Percentiles rank a stretch among this genome's conserved stretches.
These are phyloP conservation scores for Metschnikowia aberdeeniae DNA, from an alignment of 805 yeast genomes.

Conservation along the genomic window DNA sequence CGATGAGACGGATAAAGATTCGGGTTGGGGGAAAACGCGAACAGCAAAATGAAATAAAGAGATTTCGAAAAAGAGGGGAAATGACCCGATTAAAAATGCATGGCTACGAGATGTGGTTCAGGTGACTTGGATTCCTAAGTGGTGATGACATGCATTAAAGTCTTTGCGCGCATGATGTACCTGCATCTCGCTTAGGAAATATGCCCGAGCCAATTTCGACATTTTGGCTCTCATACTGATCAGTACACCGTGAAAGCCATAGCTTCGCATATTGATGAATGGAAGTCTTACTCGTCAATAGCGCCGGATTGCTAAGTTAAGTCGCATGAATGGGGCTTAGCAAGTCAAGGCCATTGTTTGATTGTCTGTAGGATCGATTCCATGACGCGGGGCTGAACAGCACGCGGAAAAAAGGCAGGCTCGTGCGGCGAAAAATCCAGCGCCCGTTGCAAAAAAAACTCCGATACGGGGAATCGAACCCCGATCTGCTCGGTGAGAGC, in stretches of 20 bases:
- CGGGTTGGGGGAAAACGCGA: not conserved
- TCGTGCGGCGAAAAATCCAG: too few species aligned
- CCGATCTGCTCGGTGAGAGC: slow-evolving; percentile 22
- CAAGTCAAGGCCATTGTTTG: too few species aligned
- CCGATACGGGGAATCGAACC: slow-evolving; percentile 22
- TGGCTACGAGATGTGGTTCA: not conserved
- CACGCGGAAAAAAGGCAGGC: too few species aligned
- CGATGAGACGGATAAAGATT: not conserved
- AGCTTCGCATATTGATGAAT: too few species aligned
- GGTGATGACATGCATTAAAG: not conserved
- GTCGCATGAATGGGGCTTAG: too few species aligned
- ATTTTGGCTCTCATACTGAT: too few species aligned
- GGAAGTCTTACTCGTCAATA: too few species aligned
- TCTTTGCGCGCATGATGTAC: slow-evolving; percentile 1
- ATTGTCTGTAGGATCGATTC: too few species aligned
- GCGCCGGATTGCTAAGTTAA: too few species aligned
- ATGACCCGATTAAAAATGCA: not conserved
- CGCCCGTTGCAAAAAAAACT: slow-evolving; percentile 7
- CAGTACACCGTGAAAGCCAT: too few species aligned
- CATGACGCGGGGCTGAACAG: too few species aligned
- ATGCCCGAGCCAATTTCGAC: too few species aligned
- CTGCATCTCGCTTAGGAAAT: not conserved
- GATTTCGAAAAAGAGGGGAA: not conserved
- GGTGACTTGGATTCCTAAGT: not conserved
- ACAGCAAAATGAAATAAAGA: not conserved